Evolutionary conservation across 129 eudicot species (phyloP).

Genomic region (Scalesia atractyloides): DNA sequence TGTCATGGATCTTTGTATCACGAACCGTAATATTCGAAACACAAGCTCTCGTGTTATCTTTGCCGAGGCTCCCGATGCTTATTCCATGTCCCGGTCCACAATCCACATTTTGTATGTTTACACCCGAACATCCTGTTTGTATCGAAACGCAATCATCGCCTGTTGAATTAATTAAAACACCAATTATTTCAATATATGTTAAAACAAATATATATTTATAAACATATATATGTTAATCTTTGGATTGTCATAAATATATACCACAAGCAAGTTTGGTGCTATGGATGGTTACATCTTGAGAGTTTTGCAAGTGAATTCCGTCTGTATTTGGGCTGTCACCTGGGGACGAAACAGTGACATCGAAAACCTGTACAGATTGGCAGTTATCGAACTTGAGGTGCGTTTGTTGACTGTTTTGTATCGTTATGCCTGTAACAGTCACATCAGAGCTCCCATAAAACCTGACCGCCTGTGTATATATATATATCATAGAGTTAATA

Average conservation of each 20-base stretch:
- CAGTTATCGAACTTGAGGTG: conserved; percentile 77
- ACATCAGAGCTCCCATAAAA: conserved; percentile 60
- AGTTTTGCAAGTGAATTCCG: conserved; percentile 81
- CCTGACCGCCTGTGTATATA: conserved; percentile 63
- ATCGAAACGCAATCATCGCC: conserved; percentile 87
- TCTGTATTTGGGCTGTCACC: conserved; percentile 85
- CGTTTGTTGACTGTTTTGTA: conserved; percentile 69
- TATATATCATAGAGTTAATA: too few relatives aligned
- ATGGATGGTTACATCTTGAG: conserved; percentile 60
- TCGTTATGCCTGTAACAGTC: conserved; percentile 61
- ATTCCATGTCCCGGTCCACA: conserved; percentile 86
- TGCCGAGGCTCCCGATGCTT: conserved; percentile 78
- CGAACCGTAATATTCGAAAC: conserved; percentile 69
- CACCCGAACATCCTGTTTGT: conserved; percentile 64
- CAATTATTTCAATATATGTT: neutral
- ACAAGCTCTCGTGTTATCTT: conserved; percentile 56
- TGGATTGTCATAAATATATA: conserved; percentile 14
- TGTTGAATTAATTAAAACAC: conserved; percentile 6
- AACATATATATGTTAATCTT: neutral
- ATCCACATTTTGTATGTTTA: conserved; percentile 51
- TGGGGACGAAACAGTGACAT: conserved; percentile 58
- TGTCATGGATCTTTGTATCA: conserved; percentile 43
- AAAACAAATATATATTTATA: neutral
- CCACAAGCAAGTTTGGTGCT: conserved; percentile 62
- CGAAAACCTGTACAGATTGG: conserved; percentile 53